Conservation (phyloP, 129 eudicot species). For the sunflower (Helianthus annuus) region HanXRQr2.0-SUNRISE NC_035437.2:173934414-173934913, state of each 20-base stretch:
- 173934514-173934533: background rate
- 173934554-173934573: background rate
- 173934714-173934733: background rate
- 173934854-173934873: background rate
- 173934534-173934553: slow-evolving; percentile 12
- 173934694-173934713: slow-evolving; percentile 5
- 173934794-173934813: background rate
- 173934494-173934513: background rate
- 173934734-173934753: background rate
- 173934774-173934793: too few relatives aligned
- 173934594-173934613: background rate
- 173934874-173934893: background rate
- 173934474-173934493: too few relatives aligned
- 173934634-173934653: too few relatives aligned
- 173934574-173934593: too few relatives aligned
- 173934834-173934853: background rate
- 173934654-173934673: background rate
- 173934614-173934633: too few relatives aligned
- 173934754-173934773: background rate
- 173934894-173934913: background rate
- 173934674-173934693: background rate
- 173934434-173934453: too few relatives aligned
- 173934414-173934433: too few relatives aligned
- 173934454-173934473: too few relatives aligned
- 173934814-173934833: background rate